These are phyloP conservation scores for Hericium erinaceus DNA, from an alignment of 768 basidiomycete genomes.

Conservation along the genomic window DNA sequence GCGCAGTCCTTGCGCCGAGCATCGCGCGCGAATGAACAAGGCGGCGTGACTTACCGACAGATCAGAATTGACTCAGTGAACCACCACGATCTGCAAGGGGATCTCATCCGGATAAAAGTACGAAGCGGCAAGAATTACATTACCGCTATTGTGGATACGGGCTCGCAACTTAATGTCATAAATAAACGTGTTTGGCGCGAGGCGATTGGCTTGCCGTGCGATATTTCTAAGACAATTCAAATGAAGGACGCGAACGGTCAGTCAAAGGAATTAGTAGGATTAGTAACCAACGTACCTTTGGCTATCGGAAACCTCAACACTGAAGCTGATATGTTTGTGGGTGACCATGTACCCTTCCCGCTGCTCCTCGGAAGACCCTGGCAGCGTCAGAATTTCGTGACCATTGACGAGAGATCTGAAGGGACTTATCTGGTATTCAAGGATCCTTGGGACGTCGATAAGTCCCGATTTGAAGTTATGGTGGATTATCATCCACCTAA, in stretches of 20 bases:
- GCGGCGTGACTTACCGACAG: background rate
- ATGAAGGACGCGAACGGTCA: slow-evolving; percentile 24
- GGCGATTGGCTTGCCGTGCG: background rate
- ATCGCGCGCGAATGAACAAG: background rate
- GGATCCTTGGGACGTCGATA: background rate
- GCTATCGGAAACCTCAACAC: slow-evolving; percentile 17
- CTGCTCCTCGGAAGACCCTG: slow-evolving; percentile 17
- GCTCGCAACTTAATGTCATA: background rate
- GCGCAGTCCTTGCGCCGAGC: background rate
- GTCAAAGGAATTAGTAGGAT: slow-evolving; percentile 13
- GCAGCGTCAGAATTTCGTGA: slow-evolving; percentile 16
- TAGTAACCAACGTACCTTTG: slow-evolving; percentile 16
- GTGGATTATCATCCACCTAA: background rate
- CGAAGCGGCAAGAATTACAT: background rate
- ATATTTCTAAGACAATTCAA: background rate
- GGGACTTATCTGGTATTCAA: slow-evolving; percentile 12
- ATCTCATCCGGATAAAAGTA: background rate
- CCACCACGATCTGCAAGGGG: background rate
- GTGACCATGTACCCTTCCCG: slow-evolving; percentile 11
- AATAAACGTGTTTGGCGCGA: background rate
- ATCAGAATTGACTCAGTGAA: background rate
- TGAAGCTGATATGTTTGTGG: slow-evolving; percentile 16
- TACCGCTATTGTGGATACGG: background rate
- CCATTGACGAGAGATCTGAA: slow-evolving; percentile 14
- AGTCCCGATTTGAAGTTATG: background rate